These are phyloP conservation scores for Globisporangium cylindrosporum DNA, from an alignment of 352 stramenopile genomes.

Conservation along the genomic window DNA sequence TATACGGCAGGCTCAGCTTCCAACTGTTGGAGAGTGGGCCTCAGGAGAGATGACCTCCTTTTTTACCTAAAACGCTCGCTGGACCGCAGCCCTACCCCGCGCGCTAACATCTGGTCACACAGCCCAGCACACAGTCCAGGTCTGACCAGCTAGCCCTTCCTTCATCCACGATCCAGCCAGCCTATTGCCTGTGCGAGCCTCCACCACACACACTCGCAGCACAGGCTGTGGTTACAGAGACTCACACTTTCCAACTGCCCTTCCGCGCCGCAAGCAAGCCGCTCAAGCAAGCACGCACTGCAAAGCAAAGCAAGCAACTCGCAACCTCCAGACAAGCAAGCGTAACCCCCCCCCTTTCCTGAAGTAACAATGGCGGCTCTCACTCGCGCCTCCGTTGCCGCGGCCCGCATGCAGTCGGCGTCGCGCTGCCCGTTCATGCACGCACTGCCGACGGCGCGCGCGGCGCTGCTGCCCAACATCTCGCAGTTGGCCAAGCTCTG, in stretches of 20 bases:
- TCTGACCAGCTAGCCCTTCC: no score
- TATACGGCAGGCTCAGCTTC: neutral
- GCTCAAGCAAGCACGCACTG: neutral
- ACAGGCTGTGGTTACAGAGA: neutral
- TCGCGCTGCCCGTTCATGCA: constrained; percentile 86
- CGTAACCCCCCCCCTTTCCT: constrained; percentile 1
- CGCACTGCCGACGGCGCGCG: constrained; percentile 64
- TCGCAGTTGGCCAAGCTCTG: constrained; percentile 82
- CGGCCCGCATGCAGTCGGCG: constrained; percentile 63
- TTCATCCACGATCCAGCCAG: neutral
- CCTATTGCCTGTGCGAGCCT: neutral
- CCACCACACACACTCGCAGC: constrained; percentile 7
- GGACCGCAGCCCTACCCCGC: neutral
- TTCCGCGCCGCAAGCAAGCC: constrained; percentile 8
- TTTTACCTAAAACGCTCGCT: neutral
- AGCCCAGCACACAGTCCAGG: neutral
- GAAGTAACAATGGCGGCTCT: constrained; percentile 44
- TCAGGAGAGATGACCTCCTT: neutral
- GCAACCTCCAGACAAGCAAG: neutral
- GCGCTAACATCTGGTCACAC: neutral
- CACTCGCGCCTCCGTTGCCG: constrained; percentile 64
- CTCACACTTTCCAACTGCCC: constrained; percentile 43
- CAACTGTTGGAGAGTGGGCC: neutral
- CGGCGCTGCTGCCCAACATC: constrained; percentile 83
- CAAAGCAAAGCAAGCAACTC: constrained; percentile 3